A percentile compares a stretch with the other conserved stretches of the same genome.
phyloP scores from a whole-genome alignment of 768 basidiomycete species.

The Psilocybe tampanensis region DNA sequence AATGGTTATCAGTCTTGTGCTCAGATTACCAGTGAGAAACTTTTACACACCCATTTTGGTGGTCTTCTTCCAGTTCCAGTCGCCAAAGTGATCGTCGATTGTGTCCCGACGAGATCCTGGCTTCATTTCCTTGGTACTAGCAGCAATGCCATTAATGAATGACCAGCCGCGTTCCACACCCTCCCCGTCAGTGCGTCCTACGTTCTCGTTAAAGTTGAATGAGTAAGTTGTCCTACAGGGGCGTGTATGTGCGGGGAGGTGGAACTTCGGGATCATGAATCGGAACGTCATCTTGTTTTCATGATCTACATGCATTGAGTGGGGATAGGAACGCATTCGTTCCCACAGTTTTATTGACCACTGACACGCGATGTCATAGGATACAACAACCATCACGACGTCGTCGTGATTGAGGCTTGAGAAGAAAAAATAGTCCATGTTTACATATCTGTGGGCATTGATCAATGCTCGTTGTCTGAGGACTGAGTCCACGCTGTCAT shows the following conservation, averaged over 20 bases:
- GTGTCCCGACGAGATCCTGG: conserved; percentile 23
- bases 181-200: conserved; percentile 41
- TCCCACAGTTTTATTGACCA: conserved; percentile 19
- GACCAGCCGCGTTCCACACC: conserved; percentile 32
- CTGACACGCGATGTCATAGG: conserved; percentile 28
- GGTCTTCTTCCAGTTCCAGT: conserved; percentile 38
- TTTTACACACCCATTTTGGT: conserved; percentile 21
- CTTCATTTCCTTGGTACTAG: conserved; percentile 42
- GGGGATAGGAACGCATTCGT: conserved; percentile 13
- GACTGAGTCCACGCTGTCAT: no score
- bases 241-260: conserved; percentile 22
- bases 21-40: background rate
- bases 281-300: background rate
- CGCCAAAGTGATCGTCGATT: conserved; percentile 38
- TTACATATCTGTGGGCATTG: conserved; percentile 16
- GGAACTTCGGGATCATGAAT: conserved; percentile 30
- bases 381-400: conserved; percentile 11
- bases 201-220: conserved; percentile 26
- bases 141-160: conserved; percentile 29
- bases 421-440: conserved; percentile 31
- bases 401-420: conserved; percentile 15
- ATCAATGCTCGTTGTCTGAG: background rate
- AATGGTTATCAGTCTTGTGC: background rate
- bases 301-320: background rate
- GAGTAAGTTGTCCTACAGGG: conserved; percentile 12